phyloP scores from a whole-genome alignment of 148 eudicot genomes.

The Camellia japonica region DNA sequence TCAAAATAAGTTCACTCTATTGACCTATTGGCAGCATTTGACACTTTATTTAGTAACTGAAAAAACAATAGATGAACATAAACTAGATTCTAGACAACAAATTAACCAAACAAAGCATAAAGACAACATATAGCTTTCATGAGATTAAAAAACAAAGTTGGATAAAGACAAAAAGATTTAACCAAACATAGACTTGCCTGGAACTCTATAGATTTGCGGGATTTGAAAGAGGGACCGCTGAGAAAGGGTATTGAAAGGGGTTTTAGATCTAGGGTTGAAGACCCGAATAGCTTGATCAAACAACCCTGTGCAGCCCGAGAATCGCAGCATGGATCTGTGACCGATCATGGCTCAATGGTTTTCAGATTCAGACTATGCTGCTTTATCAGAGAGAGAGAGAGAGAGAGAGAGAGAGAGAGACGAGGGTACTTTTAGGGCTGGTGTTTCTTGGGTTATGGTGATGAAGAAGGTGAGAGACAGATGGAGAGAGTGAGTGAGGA shows the following conservation, averaged over 20 bases:
- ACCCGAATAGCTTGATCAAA: conserved; percentile 3
- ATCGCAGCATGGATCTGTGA: neutral
- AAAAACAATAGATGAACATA: neutral
- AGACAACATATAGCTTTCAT: neutral
- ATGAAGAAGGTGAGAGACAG: too few species aligned
- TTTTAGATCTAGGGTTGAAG: conserved; percentile 2
- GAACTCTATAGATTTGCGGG: neutral
- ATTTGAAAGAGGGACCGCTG: neutral
- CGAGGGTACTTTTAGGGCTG: too few species aligned
- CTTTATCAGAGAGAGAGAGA: too few species aligned
- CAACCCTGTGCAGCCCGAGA: neutral
- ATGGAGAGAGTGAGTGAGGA: too few species aligned
- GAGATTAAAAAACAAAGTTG: neutral
- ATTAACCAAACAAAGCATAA: neutral
- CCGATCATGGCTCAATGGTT: conserved; percentile 1
- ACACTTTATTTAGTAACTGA: neutral
- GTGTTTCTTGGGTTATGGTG: too few species aligned
- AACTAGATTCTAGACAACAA: neutral
- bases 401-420: too few species aligned
- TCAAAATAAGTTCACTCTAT: neutral
- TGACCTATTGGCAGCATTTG: neutral
- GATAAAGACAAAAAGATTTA: neutral
- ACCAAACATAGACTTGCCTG: neutral
- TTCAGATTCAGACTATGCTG: too few species aligned
- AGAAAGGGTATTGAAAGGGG: neutral